Base-by-base conservation (phyloP, 1,284 basidiomycete genomes). In the Meira miltonrushii region DNA sequence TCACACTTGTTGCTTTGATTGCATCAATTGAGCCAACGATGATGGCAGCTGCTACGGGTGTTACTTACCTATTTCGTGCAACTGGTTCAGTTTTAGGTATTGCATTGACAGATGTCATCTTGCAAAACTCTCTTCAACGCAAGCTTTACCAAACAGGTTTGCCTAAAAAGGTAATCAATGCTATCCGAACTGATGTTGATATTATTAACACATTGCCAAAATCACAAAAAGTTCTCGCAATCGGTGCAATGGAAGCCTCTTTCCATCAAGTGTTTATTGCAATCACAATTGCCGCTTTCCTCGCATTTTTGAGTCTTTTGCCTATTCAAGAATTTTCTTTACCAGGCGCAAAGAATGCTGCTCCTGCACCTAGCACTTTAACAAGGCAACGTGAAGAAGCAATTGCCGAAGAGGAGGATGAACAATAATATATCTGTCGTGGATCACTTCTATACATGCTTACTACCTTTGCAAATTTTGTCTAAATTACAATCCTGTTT, bases 31-130 rank as follows among this genome's bases (percentile, higher is more conserved):
- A 78, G 39, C 78, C 78, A 33, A 67, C 66, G 55, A 74, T 74
- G 50, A 74, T 79, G 78, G 76, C 77, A 1, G 75, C 78, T 38
- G 74, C 75, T 2, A 78, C 78, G 12, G 77, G 77, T 47, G 73
- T 74, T 48, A 76, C 76, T 12, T 79, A 79, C 62, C 72, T 79
- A 48, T 79, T 79, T 78, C 72, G 79, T 51, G 79, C 79, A 5
- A 78, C 74, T 12, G 79, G 79, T 40, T 76, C 73, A 21, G 78
- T 80, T 17, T 67, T 79, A 33, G 79, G 79, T 33, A 79, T 80
- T 57, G 79, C 79, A 25, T 68, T 79, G 19, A 74, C 78, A 9
- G 72, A 70, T 49, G 76, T 76, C 19, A 73, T 80, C 49, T 68
- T 80, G 38, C 79, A 80, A 61, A 77, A 78, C 65, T 62, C 67